Percentiles rank a stretch among this genome's conserved stretches.
Conservation (phyloP, 352 stramenopile genomes). For the Globisporangium paroecandrum region DNA sequence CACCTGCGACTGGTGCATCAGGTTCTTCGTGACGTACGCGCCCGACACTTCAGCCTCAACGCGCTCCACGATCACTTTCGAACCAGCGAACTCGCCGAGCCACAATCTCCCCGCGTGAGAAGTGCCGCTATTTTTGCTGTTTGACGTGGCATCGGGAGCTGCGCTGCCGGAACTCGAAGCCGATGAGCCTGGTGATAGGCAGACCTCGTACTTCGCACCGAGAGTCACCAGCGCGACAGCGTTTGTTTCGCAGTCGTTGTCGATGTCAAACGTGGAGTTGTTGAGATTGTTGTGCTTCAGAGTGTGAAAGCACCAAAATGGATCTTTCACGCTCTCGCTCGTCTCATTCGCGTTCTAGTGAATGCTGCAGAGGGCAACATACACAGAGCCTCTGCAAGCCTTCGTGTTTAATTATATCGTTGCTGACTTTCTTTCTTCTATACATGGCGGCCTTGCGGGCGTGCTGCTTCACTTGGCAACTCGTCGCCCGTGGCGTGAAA, state of each 20-base stretch:
- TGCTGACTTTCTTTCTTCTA: background rate
- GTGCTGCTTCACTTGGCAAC: slow-evolving; percentile 16
- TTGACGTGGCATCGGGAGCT: too few species aligned
- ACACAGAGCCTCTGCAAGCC: background rate
- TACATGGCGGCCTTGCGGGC: background rate
- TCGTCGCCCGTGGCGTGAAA: slow-evolving; percentile 34
- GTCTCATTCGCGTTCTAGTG: background rate
- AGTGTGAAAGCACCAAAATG: slow-evolving; percentile 14
- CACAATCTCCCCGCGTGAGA: background rate
- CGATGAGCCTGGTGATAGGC: too few species aligned
- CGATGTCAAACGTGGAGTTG: too few species aligned
- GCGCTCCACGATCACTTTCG: slow-evolving; percentile 63
- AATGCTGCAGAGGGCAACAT: background rate
- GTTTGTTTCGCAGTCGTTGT: too few species aligned
- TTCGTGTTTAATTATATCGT: background rate
- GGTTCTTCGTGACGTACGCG: slow-evolving; percentile 46
- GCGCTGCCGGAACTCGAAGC: too few species aligned
- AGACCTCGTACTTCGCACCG: too few species aligned
- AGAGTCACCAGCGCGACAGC: too few species aligned
- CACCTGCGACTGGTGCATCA: slow-evolving; percentile 29
- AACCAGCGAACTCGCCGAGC: slow-evolving; percentile 31
- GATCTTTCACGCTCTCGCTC: background rate
- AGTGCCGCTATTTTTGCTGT: too few species aligned
- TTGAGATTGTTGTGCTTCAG: too few species aligned
- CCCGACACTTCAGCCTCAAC: slow-evolving; percentile 58